Evolutionary conservation across 371 early-diverging fungal genomes (phyloP).

Genomic region (Apophysomyces trapeziformis): DNA sequence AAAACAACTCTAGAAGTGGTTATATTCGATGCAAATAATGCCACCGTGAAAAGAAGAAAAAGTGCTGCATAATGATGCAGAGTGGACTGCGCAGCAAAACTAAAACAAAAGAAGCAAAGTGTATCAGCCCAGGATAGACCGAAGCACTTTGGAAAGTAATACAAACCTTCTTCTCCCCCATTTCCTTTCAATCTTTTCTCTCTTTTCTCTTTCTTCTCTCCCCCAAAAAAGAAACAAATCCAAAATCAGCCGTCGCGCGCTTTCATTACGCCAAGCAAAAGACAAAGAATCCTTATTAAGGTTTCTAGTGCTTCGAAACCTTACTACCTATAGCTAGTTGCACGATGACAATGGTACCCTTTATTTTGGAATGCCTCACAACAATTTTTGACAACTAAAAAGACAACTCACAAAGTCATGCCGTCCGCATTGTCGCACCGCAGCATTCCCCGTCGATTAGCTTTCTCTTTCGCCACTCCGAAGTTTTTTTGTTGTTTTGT

Average conservation of each 20-base stretch:
- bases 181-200: neutral
- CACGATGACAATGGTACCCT: conserved; percentile 7
- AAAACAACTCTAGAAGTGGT: conserved; percentile 10
- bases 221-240: conserved; percentile 9
- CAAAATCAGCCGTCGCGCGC: conserved; percentile 5
- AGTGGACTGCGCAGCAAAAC: conserved; percentile 8
- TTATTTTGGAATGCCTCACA: conserved; percentile 9
- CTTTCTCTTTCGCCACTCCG: conserved; percentile 12
- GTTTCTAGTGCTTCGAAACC: neutral
- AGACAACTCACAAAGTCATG: neutral
- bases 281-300: conserved; percentile 7
- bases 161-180: conserved; percentile 6
- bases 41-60: neutral
- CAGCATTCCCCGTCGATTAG: conserved; percentile 18
- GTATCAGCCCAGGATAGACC: conserved; percentile 6
- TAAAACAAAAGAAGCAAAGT: conserved; percentile 3
- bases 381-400: conserved; percentile 6
- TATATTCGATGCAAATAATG: conserved; percentile 6
- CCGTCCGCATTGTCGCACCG: conserved; percentile 19
- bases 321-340: conserved; percentile 8
- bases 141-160: conserved; percentile 18
- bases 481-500: conserved; percentile 6
- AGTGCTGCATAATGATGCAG: conserved; percentile 19
- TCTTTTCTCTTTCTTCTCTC: neutral
- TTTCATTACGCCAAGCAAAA: conserved; percentile 7